These are phyloP conservation scores for Phytophthora colocasiae DNA, from an alignment of 352 stramenopile genomes.

Conservation along the genomic window DNA sequence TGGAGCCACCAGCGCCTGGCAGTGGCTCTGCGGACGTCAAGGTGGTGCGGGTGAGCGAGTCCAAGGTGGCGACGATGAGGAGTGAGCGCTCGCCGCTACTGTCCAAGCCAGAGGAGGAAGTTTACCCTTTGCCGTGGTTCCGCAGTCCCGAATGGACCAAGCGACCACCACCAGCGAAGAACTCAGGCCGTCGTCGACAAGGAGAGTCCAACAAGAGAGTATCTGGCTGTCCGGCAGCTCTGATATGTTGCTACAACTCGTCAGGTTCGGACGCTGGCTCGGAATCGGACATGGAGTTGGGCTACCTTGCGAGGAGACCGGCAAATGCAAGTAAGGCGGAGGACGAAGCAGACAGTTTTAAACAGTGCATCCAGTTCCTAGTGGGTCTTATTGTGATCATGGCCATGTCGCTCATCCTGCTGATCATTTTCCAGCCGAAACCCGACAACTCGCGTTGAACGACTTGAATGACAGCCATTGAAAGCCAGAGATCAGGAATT, in stretches of 20 bases:
- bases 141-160: constrained; percentile 68
- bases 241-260: constrained; percentile 35
- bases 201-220: not conserved
- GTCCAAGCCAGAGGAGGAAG: constrained; percentile 61
- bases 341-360: constrained; percentile 61
- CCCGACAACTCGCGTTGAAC: constrained; percentile 31
- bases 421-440: constrained; percentile 72
- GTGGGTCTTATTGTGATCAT: constrained; percentile 77
- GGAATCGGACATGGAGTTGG: constrained; percentile 62
- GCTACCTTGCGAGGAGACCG: constrained; percentile 35
- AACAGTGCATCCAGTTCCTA: constrained; percentile 77
- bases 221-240: constrained; percentile 1
- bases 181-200: constrained; percentile 3
- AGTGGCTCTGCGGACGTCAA: constrained; percentile 3
- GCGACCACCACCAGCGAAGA: constrained; percentile 22
- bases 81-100: constrained; percentile 58
- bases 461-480: not conserved
- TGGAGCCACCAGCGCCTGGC: constrained; percentile 3
- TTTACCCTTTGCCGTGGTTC: constrained; percentile 84
- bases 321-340: constrained; percentile 22
- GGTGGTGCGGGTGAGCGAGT: constrained; percentile 22
- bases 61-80: constrained; percentile 32
- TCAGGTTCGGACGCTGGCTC: constrained; percentile 29
- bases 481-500: constrained; percentile 6
- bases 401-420: constrained; percentile 64